Conservation (phyloP, 2,329 filamentous ascomycete genomes). For the Ceratocystis harringtonii region DNA sequence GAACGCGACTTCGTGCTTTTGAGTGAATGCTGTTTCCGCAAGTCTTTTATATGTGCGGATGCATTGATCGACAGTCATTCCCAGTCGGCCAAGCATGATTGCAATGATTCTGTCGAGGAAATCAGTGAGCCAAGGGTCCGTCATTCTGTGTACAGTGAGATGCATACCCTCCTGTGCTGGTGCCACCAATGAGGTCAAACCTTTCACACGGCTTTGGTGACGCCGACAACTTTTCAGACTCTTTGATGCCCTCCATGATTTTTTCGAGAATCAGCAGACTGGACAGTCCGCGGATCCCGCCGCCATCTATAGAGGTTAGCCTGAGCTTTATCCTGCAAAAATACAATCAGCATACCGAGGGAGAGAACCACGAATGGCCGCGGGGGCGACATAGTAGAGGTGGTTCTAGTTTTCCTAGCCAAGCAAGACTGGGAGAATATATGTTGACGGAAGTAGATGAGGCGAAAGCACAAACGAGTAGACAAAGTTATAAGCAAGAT, state of each 20-base stretch:
- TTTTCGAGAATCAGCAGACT: slow-evolving; percentile 16
- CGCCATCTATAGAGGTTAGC: no score
- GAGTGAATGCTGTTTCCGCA: background rate
- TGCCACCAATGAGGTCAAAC: slow-evolving; percentile 24
- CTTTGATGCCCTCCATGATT: slow-evolving; percentile 20
- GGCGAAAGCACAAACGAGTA: no score
- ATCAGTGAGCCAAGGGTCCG: background rate
- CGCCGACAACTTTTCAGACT: slow-evolving; percentile 15
- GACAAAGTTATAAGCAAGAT: no score
- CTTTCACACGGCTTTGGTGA: slow-evolving; percentile 21
- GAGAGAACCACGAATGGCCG: no score
- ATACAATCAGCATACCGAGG: no score
- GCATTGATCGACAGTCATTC: background rate
- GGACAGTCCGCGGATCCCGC: no score
- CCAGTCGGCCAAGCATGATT: background rate
- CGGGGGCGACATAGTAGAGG: no score
- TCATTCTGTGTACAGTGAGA: slow-evolving; percentile 10
- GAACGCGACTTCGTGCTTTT: background rate
- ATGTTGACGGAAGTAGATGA: no score
- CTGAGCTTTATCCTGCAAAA: no score
- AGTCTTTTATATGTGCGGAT: background rate
- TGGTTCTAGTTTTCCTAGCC: no score
- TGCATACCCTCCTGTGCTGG: slow-evolving; percentile 22
- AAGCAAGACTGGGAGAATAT: no score
- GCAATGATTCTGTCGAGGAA: background rate